These are phyloP conservation scores for Niebla homalea DNA, from an alignment of 495 filamentous ascomycete genomes.

Conservation along the genomic window DNA sequence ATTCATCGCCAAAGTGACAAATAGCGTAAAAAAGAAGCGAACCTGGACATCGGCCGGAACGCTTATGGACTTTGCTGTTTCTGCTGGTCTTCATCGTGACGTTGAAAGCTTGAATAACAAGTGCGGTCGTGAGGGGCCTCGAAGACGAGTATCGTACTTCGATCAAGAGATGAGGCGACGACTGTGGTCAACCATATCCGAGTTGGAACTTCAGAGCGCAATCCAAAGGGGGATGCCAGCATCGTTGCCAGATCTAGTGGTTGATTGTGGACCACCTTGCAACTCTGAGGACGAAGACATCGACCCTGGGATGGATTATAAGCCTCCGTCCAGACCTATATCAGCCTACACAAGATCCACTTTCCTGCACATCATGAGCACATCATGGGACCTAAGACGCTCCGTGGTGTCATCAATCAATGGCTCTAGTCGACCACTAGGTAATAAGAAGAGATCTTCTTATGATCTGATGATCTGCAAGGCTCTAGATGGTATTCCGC, in stretches of 20 bases:
- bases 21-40: conserved; percentile 35
- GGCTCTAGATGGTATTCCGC: conserved; percentile 18
- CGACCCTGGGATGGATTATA: conserved; percentile 22
- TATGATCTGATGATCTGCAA: conserved; percentile 19
- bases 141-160: conserved; percentile 30
- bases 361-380: conserved; percentile 21
- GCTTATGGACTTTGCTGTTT: conserved; percentile 35
- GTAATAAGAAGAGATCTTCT: conserved; percentile 18
- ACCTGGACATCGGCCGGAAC: conserved; percentile 38
- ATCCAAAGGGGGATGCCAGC: conserved; percentile 41
- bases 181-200: conserved; percentile 44
- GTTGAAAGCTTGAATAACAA: conserved; percentile 6
- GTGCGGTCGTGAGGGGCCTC: conserved; percentile 19
- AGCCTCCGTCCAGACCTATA: conserved; percentile 21
- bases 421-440: conserved; percentile 13
- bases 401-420: conserved; percentile 22
- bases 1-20: conserved; percentile 35
- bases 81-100: conserved; percentile 43
- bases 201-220: conserved; percentile 38
- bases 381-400: conserved; percentile 17
- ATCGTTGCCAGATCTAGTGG: conserved; percentile 32
- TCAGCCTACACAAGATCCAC: conserved; percentile 28
- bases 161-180: conserved; percentile 40
- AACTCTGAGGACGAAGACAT: conserved; percentile 39
- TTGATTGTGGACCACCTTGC: conserved; percentile 34